Evolutionary conservation across 2,329 filamentous ascomycete species (phyloP), one percentile per base, ranked within the genome.

Genomic region (Thielaviopsis punctulata): DNA sequence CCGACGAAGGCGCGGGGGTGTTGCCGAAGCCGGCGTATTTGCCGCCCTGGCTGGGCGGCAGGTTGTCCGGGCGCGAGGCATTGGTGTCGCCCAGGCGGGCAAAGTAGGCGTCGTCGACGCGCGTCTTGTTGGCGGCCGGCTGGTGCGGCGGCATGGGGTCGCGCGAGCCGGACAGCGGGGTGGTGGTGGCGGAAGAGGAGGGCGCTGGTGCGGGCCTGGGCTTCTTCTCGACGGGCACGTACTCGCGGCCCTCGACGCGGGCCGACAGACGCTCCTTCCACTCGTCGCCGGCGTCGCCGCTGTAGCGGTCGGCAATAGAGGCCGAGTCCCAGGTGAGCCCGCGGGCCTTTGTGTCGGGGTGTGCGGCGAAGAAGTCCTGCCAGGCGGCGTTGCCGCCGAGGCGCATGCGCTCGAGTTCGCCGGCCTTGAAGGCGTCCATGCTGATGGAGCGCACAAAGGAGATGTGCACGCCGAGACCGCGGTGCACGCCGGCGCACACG

Each of bases 391-490:
- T 98, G 51, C 92, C 92, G 45, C 90, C 92, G 21, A 84, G 73
- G 55, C 89, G 80, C 92, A 98, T 96, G 59, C 89, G 84, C 67
- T 86, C 82, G 62, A 96, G 90, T 68, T 98, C 92, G 61, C 77
- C 77, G 58, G 80, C 79, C 67, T 98, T 98, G 73, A 98, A 96
- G 53, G 88, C 88, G 70, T 98, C 92, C 92, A 98, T 98, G 56
- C 87, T 95, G 63, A 96, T 92, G 62, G 85, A 92, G 55, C 92
- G 84, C 58, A 98, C 89, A 69, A 98, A 98, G 64, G 88, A 95
- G 66, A 98, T 95, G 72, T 98, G 92, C 33, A 98, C 92, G 56
- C 92, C 92, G 25, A 98, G 79, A 2, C 88, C 88, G 57, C 92
- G 84, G 69, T 98, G 92, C 51, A 92, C 86, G 60, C 92, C 92